Percentiles rank a stretch among this genome's conserved stretches.
These are phyloP conservation scores for Globisporangium spiculum DNA, from an alignment of 352 stramenopile species.

Conservation along the genomic window DNA sequence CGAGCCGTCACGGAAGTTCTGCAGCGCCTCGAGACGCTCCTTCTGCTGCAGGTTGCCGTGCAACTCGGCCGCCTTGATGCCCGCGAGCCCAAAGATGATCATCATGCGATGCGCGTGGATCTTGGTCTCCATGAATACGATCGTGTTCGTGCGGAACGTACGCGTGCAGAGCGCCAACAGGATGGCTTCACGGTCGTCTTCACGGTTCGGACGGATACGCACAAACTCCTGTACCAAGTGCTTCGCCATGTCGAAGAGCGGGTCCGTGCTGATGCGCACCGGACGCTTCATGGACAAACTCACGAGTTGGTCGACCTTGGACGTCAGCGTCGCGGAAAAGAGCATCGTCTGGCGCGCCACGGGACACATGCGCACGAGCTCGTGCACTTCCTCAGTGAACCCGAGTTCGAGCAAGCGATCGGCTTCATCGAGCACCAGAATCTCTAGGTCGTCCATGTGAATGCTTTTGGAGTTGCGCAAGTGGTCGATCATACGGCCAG, in stretches of 20 bases:
- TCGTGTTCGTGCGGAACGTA: slow-evolving; percentile 94
- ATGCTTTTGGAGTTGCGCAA: slow-evolving; percentile 96
- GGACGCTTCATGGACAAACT: slow-evolving; percentile 96
- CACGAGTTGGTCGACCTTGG: slow-evolving; percentile 97
- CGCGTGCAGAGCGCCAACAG: slow-evolving; percentile 93
- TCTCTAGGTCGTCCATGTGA: slow-evolving; percentile 97
- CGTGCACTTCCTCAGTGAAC: slow-evolving; percentile 96
- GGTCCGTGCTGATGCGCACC: slow-evolving; percentile 93
- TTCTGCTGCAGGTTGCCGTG: slow-evolving; percentile 98
- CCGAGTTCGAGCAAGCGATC: slow-evolving; percentile 98
- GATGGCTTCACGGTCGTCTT: slow-evolving; percentile 95
- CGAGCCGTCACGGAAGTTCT: slow-evolving; percentile 94
- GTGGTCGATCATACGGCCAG: slow-evolving; percentile 98
- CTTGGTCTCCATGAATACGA: slow-evolving; percentile 99
- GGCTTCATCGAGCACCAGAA: slow-evolving; percentile 93
- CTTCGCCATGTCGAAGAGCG: slow-evolving; percentile 94
- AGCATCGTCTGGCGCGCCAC: slow-evolving; percentile 96
- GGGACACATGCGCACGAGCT: slow-evolving; percentile 96
- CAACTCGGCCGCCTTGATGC: slow-evolving; percentile 96
- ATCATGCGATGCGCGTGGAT: slow-evolving; percentile 94
- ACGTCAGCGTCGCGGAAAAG: slow-evolving; percentile 98
- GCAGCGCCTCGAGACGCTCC: slow-evolving; percentile 95
- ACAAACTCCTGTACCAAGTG: slow-evolving; percentile 99
- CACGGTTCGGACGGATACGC: slow-evolving; percentile 87
- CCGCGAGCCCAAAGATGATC: slow-evolving; percentile 94